Base-by-base conservation (phyloP, 2,329 filamentous ascomycete genomes). In the Sporothrix sp. region DNA sequence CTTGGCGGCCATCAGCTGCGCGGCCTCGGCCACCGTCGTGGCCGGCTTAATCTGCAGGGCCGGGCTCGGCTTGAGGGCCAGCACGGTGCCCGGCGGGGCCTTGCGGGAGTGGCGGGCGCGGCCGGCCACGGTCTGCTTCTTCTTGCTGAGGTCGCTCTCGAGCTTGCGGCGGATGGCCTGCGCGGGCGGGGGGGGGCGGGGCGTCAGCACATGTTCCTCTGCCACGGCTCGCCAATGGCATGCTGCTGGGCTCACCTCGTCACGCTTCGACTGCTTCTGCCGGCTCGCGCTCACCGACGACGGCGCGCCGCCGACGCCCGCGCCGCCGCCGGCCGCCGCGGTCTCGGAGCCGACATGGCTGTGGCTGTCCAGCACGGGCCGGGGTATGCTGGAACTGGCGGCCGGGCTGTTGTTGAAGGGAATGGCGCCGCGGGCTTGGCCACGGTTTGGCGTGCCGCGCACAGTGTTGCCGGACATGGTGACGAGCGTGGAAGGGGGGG, bases 1-100 rank as follows among this genome's bases (percentile, higher is more conserved):
- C 77, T 98, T 98, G 46, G 93, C 93, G 51, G 93, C 93, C 93
- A 98, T 98, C 63, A 98, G 75, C 73, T 98, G 93, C 36, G 93
- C 93, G 44, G 93, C 93, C 71, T 98, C 93, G 57, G 93, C 84
- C 51, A 98, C 91, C 45, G 87, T 95, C 23, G 89, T 96, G 57
- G 76, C 79, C 48, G 93, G 93, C 72, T 97, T 97, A 71, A 98
- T 97, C 73, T 98, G 93, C 16, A 98, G 82, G 39, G 93, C 93
- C 62, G 87, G 88, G 66, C 90, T 96, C 50, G 93, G 93, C 70
- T 94, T 94, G 57, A 98, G 78, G 62, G 93, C 88, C 54, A 98
- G 84, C 54, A 98, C 93, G 51, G 91, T 96, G 59, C 93, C 93
- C 2, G 93, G 93, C 54, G 93, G 91, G 52, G 91, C 91, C 73